Conservation (phyloP, 2,329 filamentous ascomycete genomes). For the Aquanectria penicillioides region DNA sequence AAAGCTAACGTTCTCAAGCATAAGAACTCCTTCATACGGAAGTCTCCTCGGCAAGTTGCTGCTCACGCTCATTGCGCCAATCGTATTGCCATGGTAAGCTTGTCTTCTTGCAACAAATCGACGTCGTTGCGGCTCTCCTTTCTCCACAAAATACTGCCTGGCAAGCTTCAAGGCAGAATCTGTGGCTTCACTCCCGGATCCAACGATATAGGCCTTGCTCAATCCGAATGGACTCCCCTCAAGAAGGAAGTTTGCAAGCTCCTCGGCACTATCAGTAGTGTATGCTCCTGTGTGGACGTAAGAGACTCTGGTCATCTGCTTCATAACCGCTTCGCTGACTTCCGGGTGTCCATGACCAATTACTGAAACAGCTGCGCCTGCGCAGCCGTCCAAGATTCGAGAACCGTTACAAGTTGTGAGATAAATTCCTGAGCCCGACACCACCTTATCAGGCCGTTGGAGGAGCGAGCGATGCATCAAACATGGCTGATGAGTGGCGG, state of each 20-base stretch:
- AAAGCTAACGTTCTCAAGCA: slow-evolving; percentile 59
- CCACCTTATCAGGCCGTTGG: too few relatives aligned
- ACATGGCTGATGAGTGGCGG: too few relatives aligned
- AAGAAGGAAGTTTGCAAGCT: slow-evolving; percentile 49
- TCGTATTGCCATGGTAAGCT: slow-evolving; percentile 60
- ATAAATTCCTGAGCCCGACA: slow-evolving; percentile 53
- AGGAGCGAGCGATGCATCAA: too few relatives aligned
- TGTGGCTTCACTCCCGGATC: slow-evolving; percentile 51
- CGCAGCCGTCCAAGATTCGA: slow-evolving; percentile 73
- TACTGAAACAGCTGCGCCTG: slow-evolving; percentile 68
- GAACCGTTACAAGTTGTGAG: slow-evolving; percentile 47
- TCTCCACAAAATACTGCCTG: slow-evolving; percentile 58
- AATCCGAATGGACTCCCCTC: slow-evolving; percentile 49
- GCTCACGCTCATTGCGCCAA: slow-evolving; percentile 73
- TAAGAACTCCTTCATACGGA: slow-evolving; percentile 60
- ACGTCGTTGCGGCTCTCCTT: slow-evolving; percentile 45
- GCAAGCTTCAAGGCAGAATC: slow-evolving; percentile 61
- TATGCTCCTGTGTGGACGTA: slow-evolving; percentile 51
- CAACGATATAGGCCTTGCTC: slow-evolving; percentile 50
- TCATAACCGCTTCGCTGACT: slow-evolving; percentile 67
- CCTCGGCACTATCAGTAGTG: slow-evolving; percentile 62
- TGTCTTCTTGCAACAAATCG: slow-evolving; percentile 55
- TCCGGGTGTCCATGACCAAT: slow-evolving; percentile 73
- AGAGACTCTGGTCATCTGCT: slow-evolving; percentile 66
- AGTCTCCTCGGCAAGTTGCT: slow-evolving; percentile 69